phyloP scores from a whole-genome alignment of 1,284 basidiomycete species.

The Filobasidium uniguttulatum region DNA sequence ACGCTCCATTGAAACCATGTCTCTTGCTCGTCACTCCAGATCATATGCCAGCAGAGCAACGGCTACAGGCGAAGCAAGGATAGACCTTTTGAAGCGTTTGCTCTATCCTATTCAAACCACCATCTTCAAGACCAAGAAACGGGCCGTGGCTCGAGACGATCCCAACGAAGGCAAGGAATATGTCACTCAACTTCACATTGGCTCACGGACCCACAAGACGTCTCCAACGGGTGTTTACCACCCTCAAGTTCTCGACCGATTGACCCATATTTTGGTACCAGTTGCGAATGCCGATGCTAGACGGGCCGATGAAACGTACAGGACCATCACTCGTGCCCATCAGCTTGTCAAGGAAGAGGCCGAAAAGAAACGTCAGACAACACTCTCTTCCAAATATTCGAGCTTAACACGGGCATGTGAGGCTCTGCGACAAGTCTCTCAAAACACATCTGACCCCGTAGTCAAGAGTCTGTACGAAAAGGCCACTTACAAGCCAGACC shows the following conservation, averaged over 20 bases:
- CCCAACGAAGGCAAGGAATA: no score
- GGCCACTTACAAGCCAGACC: slow-evolving; percentile 64
- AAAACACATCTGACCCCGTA: neutral
- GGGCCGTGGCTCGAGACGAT: no score
- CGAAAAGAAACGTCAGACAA: slow-evolving; percentile 52
- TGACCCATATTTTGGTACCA: slow-evolving; percentile 50
- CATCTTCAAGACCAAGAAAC: no score
- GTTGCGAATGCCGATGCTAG: neutral
- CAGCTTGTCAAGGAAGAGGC: slow-evolving; percentile 61
- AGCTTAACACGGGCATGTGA: slow-evolving; percentile 69
- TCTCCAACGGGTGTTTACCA: slow-evolving; percentile 70
- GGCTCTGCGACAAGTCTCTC: slow-evolving; percentile 53
- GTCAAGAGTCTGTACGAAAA: slow-evolving; percentile 49
- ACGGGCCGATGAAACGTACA: slow-evolving; percentile 64
- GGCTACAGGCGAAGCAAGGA: no score
- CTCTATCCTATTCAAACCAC: no score
- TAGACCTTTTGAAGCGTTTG: no score
- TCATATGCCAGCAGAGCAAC: no score
- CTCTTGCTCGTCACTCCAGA: no score
- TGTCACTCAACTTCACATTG: neutral
- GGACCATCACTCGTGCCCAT: slow-evolving; percentile 89
- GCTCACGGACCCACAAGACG: slow-evolving; percentile 22
- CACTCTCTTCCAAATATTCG: slow-evolving; percentile 56
- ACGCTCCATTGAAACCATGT: no score
- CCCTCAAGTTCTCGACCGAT: slow-evolving; percentile 52